A percentile compares a stretch with the other conserved stretches of the same genome.
Conservation (phyloP, 2,329 filamentous ascomycete genomes). For the Colletotrichum lindemuthianum region DNA sequence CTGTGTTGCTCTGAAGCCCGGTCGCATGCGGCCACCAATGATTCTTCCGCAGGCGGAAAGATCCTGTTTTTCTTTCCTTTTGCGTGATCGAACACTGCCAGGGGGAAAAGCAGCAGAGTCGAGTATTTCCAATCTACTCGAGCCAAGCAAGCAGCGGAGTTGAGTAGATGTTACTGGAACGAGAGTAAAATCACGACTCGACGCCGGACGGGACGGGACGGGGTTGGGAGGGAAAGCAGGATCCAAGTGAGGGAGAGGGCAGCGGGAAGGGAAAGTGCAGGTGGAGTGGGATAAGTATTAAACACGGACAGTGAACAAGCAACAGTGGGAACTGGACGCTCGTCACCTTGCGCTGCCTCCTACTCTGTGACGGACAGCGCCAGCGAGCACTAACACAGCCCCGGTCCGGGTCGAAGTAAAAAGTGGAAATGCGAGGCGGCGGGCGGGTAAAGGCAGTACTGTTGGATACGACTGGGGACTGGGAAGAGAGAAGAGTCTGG, state of each 20-base stretch:
- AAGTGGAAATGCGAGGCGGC: slow-evolving; percentile 30
- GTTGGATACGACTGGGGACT: too few species aligned
- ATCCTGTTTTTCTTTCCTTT: too few species aligned
- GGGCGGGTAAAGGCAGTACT: slow-evolving; percentile 21
- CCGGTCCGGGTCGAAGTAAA: slow-evolving; percentile 14
- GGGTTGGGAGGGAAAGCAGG: slow-evolving; percentile 25
- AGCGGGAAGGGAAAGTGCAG: slow-evolving; percentile 33
- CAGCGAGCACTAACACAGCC: slow-evolving; percentile 23
- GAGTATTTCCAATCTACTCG: slow-evolving; percentile 18
- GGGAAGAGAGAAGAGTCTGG: too few species aligned
- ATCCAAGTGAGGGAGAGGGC: slow-evolving; percentile 19
- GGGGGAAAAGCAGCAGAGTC: neutral
- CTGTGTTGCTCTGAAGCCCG: slow-evolving; percentile 2
- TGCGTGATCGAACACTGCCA: neutral
- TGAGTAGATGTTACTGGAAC: slow-evolving; percentile 28
- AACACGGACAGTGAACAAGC: neutral
- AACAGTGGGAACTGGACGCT: neutral
- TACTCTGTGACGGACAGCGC: slow-evolving; percentile 30
- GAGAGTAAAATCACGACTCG: slow-evolving; percentile 27
- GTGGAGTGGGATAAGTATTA: slow-evolving; percentile 37
- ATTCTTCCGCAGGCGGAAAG: slow-evolving; percentile 6
- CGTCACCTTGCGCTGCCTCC: neutral
- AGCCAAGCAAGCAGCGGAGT: slow-evolving; percentile 5
- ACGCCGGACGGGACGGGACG: slow-evolving; percentile 22
- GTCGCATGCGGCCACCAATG: slow-evolving; percentile 30